Evolutionary conservation across 768 basidiomycete species (phyloP), one percentile per base, ranked within the genome.

Genomic region (Lactarius quietus): DNA sequence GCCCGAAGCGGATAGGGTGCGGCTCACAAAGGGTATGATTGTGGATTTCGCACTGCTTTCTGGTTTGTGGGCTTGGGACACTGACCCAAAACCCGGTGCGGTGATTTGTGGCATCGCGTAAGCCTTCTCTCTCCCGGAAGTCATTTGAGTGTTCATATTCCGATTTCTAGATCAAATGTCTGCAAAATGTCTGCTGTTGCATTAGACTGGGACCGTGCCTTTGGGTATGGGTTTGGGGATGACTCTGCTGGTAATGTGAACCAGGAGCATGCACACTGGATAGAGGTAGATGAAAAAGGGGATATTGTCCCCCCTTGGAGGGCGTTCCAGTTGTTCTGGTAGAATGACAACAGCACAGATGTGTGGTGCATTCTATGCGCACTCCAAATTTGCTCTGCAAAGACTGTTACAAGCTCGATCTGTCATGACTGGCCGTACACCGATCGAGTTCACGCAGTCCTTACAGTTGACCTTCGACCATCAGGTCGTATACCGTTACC

Each of bases 401-500:
- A 26, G 20, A 43, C 39, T 35, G 26, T 36, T n/a, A n/a, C n/a
- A n/a, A n/a, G n/a, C n/a, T n/a, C n/a, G n/a, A n/a, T n/a, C n/a
- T n/a, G n/a, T n/a, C n/a, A n/a, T 48, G 26, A 15, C n/a, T 1
- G 18, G 18, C 20, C 41, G 18, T 52, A 7, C 35, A n/a, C 41
- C 29, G 26, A 53, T 43, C 26, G 48, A 29, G 15, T 17, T 31
- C 33, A 18, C 41, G 28, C n/a, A 17, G 53, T 26, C 18, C 17
- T 45, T 38, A 67, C 36, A 45, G 36, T 59, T 67, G n/a, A 18
- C 68, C 68, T n/a, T 68, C 67, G 10, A 68, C 55, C 61, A 62
- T 64, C 36, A 92, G 70, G 72, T 91, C 86, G 72, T 92, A 92
- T 48, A 92, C 73, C 9, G 84, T 90, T 52, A 92, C 81, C 74